phyloP scores from a whole-genome alignment of 1,139 yeast species.

The Blastobotrys proliferans region DNA sequence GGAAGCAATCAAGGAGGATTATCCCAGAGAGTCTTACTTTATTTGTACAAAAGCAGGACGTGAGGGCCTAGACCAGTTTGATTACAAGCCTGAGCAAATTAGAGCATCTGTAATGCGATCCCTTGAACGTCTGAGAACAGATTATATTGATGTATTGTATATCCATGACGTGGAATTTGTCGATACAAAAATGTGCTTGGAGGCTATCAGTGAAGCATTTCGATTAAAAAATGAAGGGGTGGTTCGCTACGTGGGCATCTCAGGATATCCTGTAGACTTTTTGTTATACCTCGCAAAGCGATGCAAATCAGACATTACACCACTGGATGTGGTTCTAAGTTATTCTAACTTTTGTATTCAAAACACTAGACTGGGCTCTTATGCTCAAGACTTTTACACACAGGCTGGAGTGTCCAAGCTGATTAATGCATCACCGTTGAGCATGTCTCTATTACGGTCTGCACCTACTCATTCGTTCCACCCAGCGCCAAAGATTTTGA shows the following conservation, averaged over 20 bases:
- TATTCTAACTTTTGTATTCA: slow-evolving; percentile 84
- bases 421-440: slow-evolving; percentile 77
- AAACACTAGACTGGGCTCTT: slow-evolving; percentile 54
- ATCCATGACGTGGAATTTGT: slow-evolving; percentile 90
- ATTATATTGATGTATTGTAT: slow-evolving; percentile 73
- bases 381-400: slow-evolving; percentile 45
- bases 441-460: slow-evolving; percentile 80
- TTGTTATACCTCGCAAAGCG: slow-evolving; percentile 45
- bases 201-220: slow-evolving; percentile 59
- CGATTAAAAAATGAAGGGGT: slow-evolving; percentile 60
- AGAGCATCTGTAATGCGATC: slow-evolving; percentile 63
- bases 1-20: slow-evolving; percentile 38
- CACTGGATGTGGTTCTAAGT: slow-evolving; percentile 69
- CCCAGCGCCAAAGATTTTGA: slow-evolving; percentile 67
- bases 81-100: slow-evolving; percentile 61
- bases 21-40: slow-evolving; percentile 59
- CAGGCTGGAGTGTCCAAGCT: slow-evolving; percentile 56
- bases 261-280: slow-evolving; percentile 82
- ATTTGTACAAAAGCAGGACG: slow-evolving; percentile 90
- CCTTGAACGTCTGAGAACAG: slow-evolving; percentile 57
- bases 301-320: no score
- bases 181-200: slow-evolving; percentile 48
- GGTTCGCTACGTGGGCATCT: slow-evolving; percentile 65
- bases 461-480: slow-evolving; percentile 71
- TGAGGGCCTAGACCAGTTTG: slow-evolving; percentile 61